A percentile compares a stretch with the other conserved stretches of the same genome.
Evolutionary conservation across 331 rosid species (phyloP).

Genomic region (Spiraea crenata): DNA sequence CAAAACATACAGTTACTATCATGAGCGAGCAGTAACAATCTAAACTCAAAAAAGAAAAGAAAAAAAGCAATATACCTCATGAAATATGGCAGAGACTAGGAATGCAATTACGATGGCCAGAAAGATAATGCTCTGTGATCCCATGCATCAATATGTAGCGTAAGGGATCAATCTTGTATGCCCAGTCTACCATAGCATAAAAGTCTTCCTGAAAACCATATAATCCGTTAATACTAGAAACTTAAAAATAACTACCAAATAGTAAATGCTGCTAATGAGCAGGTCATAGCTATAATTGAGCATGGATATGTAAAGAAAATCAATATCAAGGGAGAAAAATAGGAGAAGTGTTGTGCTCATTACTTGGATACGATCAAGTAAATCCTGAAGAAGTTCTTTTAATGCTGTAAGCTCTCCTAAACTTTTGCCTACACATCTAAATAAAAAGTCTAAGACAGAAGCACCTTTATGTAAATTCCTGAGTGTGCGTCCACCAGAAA

Average conservation of each 20-base stretch:
- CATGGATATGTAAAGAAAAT: conserved; percentile 2
- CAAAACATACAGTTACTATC: no score
- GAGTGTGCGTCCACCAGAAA: conserved; percentile 64
- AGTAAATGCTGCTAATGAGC: no score
- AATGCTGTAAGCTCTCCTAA: conserved; percentile 70
- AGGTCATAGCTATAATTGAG: no score
- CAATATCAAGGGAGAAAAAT: no score
- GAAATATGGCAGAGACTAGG: no score
- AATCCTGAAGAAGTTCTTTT: conserved; percentile 81
- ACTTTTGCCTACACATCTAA: conserved; percentile 40
- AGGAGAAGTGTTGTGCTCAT: conserved; percentile 24
- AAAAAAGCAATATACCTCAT: no score
- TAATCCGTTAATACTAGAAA: conserved; percentile 13
- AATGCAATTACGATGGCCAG: no score
- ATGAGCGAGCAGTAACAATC: no score
- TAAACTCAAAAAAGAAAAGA: no score
- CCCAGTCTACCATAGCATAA: conserved; percentile 80
- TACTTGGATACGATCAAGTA: conserved; percentile 98
- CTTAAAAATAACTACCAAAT: no score
- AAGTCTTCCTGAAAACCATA: conserved; percentile 83
- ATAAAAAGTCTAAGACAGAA: conserved; percentile 26
- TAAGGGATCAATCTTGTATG: no score
- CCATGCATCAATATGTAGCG: conserved; percentile 99
- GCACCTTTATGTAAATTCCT: conserved; percentile 62
- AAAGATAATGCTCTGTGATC: conserved; percentile 86